A percentile compares a stretch with the other conserved stretches of the same genome.
Conservation (phyloP, 495 filamentous ascomycete species). For the Articulospora tetracladia region DNA sequence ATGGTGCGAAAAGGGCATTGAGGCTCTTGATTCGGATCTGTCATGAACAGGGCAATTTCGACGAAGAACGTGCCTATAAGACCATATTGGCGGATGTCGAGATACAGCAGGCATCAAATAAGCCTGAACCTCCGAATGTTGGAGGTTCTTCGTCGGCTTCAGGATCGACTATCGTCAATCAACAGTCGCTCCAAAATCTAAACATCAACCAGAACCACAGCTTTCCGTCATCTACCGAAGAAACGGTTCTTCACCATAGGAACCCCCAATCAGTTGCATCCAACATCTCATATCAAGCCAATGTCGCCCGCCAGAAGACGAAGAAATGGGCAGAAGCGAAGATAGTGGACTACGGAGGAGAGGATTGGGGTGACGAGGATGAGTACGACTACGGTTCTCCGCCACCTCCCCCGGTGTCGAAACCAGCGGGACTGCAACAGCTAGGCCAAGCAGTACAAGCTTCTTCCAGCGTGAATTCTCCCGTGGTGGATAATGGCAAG, state of each 20-base stretch:
- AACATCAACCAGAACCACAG: no score
- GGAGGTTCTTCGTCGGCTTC: neutral
- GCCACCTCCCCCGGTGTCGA: conserved; percentile 37
- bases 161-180: no score
- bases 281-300: conserved; percentile 51
- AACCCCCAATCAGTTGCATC: conserved; percentile 8
- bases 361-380: conserved; percentile 88
- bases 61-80: conserved; percentile 11
- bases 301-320: conserved; percentile 87
- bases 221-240: no score
- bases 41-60: conserved; percentile 1
- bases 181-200: no score
- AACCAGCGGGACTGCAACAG: conserved; percentile 35
- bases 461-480: conserved; percentile 1
- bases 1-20: conserved; percentile 4
- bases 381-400: conserved; percentile 51
- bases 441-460: conserved; percentile 25
- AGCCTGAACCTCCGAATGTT: neutral
- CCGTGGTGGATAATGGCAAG: conserved; percentile 13
- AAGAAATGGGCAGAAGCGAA: conserved; percentile 95
- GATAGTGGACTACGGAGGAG: conserved; percentile 81
- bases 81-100: neutral
- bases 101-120: neutral
- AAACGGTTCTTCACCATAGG: no score
- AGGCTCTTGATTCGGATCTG: conserved; percentile 2